These are phyloP conservation scores for Mycotypha africana DNA, from an alignment of 371 early-diverging fungal species.

Conservation along the genomic window DNA sequence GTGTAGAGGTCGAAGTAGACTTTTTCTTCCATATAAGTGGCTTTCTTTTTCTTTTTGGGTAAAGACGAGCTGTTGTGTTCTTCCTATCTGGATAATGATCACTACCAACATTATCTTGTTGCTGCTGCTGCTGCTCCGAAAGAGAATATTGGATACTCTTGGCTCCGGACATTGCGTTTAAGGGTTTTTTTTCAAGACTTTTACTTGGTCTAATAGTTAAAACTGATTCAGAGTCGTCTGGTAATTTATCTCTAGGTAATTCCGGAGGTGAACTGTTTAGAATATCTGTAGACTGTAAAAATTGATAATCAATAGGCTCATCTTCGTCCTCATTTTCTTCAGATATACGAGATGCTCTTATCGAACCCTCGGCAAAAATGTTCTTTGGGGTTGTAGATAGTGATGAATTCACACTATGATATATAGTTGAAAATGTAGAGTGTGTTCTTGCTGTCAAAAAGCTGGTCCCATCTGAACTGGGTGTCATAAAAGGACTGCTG, in stretches of 20 bases:
- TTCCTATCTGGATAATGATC: no score
- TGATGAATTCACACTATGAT: not conserved
- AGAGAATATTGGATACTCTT: no score
- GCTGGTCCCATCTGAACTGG: conserved; percentile 11
- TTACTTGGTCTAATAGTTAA: conserved; percentile 6
- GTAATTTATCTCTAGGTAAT: not conserved
- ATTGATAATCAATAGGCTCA: conserved; percentile 5
- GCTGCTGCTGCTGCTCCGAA: no score
- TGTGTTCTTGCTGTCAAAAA: conserved; percentile 12
- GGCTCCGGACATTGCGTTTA: no score
- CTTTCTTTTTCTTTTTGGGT: not conserved
- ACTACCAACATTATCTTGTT: no score
- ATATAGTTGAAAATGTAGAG: not conserved
- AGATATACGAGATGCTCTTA: not conserved
- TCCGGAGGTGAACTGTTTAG: not conserved
- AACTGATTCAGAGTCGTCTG: conserved; percentile 3
- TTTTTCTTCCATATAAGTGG: not conserved
- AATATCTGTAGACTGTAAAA: not conserved
- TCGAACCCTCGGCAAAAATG: no score
- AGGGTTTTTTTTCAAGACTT: no score
- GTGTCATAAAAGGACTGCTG: not conserved
- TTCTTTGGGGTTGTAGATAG: no score
- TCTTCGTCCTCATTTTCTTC: conserved; percentile 1
- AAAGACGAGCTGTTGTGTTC: not conserved
- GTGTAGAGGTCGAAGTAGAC: no score